Percentiles rank a stretch among this genome's conserved stretches.
Conservation (phyloP, 148 eudicot genomes). For the Mesembryanthemum crystallinum region DNA sequence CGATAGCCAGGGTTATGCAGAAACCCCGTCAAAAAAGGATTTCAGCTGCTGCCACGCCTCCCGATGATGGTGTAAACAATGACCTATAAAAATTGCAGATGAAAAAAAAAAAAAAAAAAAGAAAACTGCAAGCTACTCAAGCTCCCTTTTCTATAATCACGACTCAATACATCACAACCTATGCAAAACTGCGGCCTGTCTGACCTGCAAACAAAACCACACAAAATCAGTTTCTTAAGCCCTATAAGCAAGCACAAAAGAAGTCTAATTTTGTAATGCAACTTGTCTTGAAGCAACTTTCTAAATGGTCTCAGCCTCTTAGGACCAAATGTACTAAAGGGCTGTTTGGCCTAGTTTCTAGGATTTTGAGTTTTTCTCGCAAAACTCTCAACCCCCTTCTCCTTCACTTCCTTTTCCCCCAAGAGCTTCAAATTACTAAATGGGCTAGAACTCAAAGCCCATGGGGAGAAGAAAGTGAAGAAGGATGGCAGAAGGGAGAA, state of each 20-base stretch:
- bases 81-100: conserved; percentile 7
- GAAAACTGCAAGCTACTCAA: neutral
- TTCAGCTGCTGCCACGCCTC: neutral
- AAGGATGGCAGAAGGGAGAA: no score
- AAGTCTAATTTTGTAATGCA: neutral
- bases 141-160: conserved; percentile 7
- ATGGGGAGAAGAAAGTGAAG: no score
- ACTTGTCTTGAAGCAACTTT: neutral
- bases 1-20: conserved; percentile 4
- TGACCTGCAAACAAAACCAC: conserved; percentile 19
- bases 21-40: conserved; percentile 8
- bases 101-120: no score
- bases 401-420: no score
- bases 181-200: neutral
- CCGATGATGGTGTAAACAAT: neutral
- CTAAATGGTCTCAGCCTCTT: no score
- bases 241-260: neutral
- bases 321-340: no score
- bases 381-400: no score
- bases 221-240: neutral
- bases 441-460: no score
- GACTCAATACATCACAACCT: neutral
- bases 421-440: no score
- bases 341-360: no score
- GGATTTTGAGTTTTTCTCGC: no score